phyloP scores from a whole-genome alignment of 495 filamentous ascomycete genomes.

The Clohesyomyces aquaticus region DNA sequence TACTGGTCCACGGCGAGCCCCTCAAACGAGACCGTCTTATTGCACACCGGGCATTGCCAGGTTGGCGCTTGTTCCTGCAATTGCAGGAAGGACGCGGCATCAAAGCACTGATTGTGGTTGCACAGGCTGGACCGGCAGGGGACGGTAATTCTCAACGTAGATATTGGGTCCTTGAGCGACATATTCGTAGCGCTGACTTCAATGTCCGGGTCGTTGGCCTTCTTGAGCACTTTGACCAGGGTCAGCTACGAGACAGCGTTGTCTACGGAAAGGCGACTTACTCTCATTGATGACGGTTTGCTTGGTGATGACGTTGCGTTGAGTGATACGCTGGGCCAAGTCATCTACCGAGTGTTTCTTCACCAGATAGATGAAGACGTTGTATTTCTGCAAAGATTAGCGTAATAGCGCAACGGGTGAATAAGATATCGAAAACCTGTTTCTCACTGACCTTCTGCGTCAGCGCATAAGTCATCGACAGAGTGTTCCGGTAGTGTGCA shows the following conservation, averaged over 20 bases:
- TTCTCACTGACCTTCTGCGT: constrained; percentile 70
- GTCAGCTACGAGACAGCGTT: background rate
- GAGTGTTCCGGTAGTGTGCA: constrained; percentile 68
- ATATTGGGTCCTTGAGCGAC: constrained; percentile 90
- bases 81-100: constrained; percentile 90
- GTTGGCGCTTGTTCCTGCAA: constrained; percentile 94
- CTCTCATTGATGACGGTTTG: constrained; percentile 81
- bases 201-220: constrained; percentile 84
- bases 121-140: constrained; percentile 81
- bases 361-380: constrained; percentile 73
- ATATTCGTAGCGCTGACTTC: constrained; percentile 82
- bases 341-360: constrained; percentile 70
- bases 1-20: constrained; percentile 84
- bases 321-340: constrained; percentile 69
- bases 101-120: constrained; percentile 92
- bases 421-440: constrained; percentile 25
- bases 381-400: constrained; percentile 66
- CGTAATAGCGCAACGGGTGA: constrained; percentile 13
- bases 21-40: constrained; percentile 78
- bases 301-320: constrained; percentile 72
- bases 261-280: constrained; percentile 51
- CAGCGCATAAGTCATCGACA: constrained; percentile 88
- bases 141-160: constrained; percentile 75
- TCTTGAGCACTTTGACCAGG: constrained; percentile 68
- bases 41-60: constrained; percentile 93